Conservation (phyloP, 495 filamentous ascomycete species). For the Podospora sp. region DNA sequence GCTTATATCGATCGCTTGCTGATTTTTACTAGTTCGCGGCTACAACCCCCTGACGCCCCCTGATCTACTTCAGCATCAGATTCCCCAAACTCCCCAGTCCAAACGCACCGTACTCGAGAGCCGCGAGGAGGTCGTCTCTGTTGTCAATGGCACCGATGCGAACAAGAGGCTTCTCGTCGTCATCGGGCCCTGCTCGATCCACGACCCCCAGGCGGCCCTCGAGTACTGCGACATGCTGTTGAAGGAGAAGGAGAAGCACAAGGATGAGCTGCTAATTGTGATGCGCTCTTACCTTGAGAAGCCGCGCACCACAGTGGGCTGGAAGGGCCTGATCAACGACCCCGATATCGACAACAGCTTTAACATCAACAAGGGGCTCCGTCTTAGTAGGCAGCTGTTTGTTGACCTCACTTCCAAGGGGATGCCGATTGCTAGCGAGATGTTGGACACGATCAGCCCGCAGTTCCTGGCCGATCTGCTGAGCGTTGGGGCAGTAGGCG, state of each 20-base stretch:
- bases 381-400: constrained; percentile 85
- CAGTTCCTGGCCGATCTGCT: constrained; percentile 97
- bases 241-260: constrained; percentile 84
- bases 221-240: constrained; percentile 90
- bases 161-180: constrained; percentile 83
- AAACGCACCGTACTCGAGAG: constrained; percentile 77
- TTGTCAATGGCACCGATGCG: constrained; percentile 79
- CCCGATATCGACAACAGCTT: constrained; percentile 98
- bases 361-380: constrained; percentile 97
- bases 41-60: constrained; percentile 95
- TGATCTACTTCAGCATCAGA: constrained; percentile 93
- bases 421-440: constrained; percentile 98
- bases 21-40: constrained; percentile 65
- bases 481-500: constrained; percentile 90
- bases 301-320: constrained; percentile 96
- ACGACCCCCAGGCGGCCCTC: constrained; percentile 88
- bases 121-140: constrained; percentile 77
- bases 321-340: constrained; percentile 99
- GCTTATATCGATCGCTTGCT: constrained; percentile 4
- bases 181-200: constrained; percentile 95
- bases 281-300: constrained; percentile 99
- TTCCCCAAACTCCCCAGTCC: constrained; percentile 75
- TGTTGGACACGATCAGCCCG: constrained; percentile 98
- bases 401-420: constrained; percentile 91
- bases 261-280: constrained; percentile 86